Evolutionary conservation across 1,284 basidiomycete species (phyloP).

Genomic region (Ganoderma resinaceum): DNA sequence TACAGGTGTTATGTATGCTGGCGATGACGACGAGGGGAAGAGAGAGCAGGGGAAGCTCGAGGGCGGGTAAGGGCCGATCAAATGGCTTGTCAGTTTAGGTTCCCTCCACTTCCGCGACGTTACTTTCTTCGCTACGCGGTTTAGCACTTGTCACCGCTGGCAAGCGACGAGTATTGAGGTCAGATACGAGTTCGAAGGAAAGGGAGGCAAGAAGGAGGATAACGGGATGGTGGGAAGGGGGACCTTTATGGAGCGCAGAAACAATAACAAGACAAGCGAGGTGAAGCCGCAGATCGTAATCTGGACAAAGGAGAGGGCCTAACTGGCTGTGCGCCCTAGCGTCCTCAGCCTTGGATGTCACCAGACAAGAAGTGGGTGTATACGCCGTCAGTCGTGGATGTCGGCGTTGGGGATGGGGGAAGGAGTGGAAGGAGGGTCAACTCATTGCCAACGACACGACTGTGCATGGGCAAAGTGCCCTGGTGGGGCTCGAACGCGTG

Average conservation of each 20-base stretch:
- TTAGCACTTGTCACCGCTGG: not conserved
- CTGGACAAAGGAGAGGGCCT: not conserved
- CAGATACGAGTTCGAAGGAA: not conserved
- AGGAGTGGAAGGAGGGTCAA: not conserved
- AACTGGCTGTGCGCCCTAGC: not conserved
- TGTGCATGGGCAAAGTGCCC: not conserved
- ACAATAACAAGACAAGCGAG: constrained; percentile 2
- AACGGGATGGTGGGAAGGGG: not conserved
- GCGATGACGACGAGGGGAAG: not conserved
- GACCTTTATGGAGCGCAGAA: not conserved
- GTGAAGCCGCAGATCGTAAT: constrained; percentile 3
- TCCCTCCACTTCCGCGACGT: constrained; percentile 9
- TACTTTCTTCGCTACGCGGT: not conserved
- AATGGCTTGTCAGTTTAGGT: constrained; percentile 2
- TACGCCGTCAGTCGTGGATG: not conserved
- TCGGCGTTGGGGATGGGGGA: not conserved
- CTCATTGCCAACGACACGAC: not conserved
- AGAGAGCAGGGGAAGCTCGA: not conserved
- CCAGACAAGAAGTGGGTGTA: not conserved
- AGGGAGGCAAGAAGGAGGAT: not conserved
- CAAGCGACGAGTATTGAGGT: not conserved
- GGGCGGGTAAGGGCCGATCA: constrained; percentile 12
- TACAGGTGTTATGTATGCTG: not conserved
- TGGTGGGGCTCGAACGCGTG: not conserved
- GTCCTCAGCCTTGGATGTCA: not conserved